These are phyloP conservation scores for Nicotiana noctiflora DNA, from an alignment of 257 asterid species.

Conservation along the genomic window DNA sequence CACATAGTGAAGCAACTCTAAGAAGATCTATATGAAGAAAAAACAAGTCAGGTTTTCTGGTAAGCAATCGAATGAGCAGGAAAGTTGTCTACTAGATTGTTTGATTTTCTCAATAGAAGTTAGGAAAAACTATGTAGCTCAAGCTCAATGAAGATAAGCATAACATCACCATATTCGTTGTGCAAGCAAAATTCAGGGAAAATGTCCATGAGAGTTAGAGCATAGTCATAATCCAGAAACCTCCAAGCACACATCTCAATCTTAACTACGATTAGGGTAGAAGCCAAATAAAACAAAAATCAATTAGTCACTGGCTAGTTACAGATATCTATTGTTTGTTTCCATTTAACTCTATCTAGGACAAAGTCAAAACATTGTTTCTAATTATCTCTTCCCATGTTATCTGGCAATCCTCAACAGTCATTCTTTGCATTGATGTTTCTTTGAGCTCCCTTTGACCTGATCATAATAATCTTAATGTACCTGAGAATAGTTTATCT, in stretches of 20 bases:
- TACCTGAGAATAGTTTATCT: neutral
- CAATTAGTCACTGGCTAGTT: neutral
- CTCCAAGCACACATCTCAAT: neutral
- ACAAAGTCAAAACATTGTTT: neutral
- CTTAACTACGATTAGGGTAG: neutral
- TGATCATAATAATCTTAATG: neutral
- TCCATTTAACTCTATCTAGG: neutral
- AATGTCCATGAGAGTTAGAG: neutral
- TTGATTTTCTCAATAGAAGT: neutral
- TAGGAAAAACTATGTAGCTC: neutral
- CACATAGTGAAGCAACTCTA: slow-evolving; percentile 37
- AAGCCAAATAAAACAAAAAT: neutral
- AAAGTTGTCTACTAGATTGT: neutral
- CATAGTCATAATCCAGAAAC: neutral
- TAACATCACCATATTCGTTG: neutral
- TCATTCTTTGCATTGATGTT: neutral
- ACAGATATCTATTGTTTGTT: neutral
- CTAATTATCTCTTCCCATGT: neutral
- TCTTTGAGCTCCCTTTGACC: neutral
- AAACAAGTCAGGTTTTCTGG: slow-evolving; percentile 10
- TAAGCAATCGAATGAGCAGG: slow-evolving; percentile 2
- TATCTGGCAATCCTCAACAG: neutral
- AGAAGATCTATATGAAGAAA: slow-evolving; percentile 40
- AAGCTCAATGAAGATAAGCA: neutral
- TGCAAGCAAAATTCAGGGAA: neutral